Evolutionary conservation across 306 rosid genomes (phyloP).

Genomic region (Quercus aquifolioides): DNA sequence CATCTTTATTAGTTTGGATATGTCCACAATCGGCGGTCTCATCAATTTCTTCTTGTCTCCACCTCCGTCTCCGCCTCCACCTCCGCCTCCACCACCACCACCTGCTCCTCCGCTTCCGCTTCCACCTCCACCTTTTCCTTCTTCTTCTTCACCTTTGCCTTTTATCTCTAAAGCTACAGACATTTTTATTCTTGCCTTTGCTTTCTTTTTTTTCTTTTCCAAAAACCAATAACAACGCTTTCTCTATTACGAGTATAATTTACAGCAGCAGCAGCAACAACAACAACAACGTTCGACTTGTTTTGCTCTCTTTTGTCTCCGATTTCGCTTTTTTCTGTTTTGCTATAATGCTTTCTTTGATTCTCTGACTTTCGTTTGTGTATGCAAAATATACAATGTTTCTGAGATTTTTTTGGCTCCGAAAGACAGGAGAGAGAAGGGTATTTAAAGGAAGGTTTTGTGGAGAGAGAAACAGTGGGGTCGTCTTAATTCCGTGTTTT

Average conservation of each 20-base stretch:
- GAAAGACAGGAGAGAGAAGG: too few species aligned
- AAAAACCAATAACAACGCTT: not conserved
- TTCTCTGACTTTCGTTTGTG: not conserved
- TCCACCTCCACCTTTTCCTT: too few species aligned
- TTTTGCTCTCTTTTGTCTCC: not conserved
- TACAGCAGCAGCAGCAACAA: too few species aligned
- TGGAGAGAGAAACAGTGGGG: not conserved
- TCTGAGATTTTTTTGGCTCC: too few species aligned
- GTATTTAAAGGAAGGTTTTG: not conserved
- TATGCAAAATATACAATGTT: not conserved
- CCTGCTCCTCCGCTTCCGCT: too few species aligned
- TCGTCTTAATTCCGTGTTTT: slow-evolving; percentile 18
- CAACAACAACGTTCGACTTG: not conserved
- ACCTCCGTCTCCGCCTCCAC: too few species aligned
- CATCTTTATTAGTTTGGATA: too few species aligned
- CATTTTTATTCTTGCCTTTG: slow-evolving; percentile 30
- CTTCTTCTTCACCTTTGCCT: too few species aligned
- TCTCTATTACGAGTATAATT: too few species aligned
- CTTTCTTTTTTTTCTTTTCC: not conserved
- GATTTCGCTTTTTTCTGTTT: not conserved
- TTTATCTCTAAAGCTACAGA: slow-evolving; percentile 5
- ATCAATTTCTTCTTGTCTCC: too few species aligned
- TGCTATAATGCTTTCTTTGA: not conserved
- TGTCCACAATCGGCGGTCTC: too few species aligned
- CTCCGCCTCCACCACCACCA: too few species aligned